Base-by-base conservation (phyloP, 768 basidiomycete species). In the Pleurotus citrinopileatus region DNA sequence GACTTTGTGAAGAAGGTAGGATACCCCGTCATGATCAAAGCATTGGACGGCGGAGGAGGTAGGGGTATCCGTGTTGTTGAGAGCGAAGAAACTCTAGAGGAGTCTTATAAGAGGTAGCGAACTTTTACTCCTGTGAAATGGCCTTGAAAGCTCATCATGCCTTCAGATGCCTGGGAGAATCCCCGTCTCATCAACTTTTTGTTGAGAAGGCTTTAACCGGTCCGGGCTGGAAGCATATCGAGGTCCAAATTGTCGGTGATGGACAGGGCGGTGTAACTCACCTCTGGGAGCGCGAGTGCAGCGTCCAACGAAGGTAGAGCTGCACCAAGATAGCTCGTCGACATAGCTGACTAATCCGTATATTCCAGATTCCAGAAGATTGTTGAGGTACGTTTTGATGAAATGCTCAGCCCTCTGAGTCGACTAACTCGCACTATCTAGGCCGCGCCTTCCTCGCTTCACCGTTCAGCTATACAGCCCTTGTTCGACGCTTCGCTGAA, bases 241-340 rank as follows among this genome's bases (percentile, higher is more conserved):
- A 94, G 68, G 86, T 92, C 23, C 92, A 94, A 67, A 72, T 94
- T 40, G 74, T 95, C 42, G 93, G 89, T 12, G 93, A 94, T 64
- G 81, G 77, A 2, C 65, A 78, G 32, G 92, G 91, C 26, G 86
- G 86, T 69, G 84, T 86, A 20, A 86, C 89, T 42, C 92, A 94
- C 67, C 76, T 94, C 42, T 94, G 93, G 67, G 93, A 94, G 69
- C 84, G 93, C 60, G 93, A 95, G 67, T 95, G 93, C 64, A 94
- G 91, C 43, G 89, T 95, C 2, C 93, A 95, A 68, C 76, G 93
- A 60, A 77, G 92, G 63, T 90, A 85, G 60, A 8, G 3, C 51
- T 25, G 7, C 26, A 5, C 23, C 10, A 7, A n/a, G 17, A n/a
- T 8, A 19, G 5, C 26, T 4, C 20, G 8, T 1, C 40, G n/a